Base-by-base conservation (phyloP, 1,284 basidiomycete genomes). In the Fomitopsis schrenkii region DNA sequence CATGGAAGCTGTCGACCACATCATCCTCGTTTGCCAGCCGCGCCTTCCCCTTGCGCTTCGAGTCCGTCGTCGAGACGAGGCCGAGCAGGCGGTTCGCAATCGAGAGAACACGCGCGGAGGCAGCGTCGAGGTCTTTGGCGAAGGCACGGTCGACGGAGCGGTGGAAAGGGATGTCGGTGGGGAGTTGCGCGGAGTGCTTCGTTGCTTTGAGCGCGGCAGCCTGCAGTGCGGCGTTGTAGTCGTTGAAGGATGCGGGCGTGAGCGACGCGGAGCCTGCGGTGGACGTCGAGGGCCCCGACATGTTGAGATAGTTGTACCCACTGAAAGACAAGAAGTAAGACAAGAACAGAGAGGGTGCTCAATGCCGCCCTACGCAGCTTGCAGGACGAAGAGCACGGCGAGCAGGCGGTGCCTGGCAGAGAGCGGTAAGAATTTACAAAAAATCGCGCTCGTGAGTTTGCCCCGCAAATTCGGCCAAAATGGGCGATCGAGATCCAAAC, bases 121-220 rank as follows among this genome's bases (percentile, higher is more conserved):
- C 83, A 6, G 71, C 72, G 65, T 93, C 91, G 28, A 93, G 74
- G 61, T 87, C 83, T 55, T 77, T 80, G 2, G 87, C 88, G 63
- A 97, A 82, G 14, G 77, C 79, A 15, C 82, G 76, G 73, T 96
- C 90, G 64, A 97, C 83, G 2, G 94, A 92, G 44, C 91, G 86
- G 75, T 97, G 91, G 73, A 96, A 97, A 50, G 81, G 76, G 62
- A 97, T 77, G 75, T 96, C 94, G 10, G 75, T 59, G 14, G 90
- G 89, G 6, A 91, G 75, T 0, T 76, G 76, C 5, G 82, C 82
- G 0, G 88, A 81, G 58, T 80, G 76, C 62, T 84, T 81, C 3
- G 87, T 90, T 5, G 87, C 79, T 56, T 82, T 80, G 17, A 91
- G 79, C 0, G 85, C 87, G 17, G 79, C 73, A 0, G 74, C 73